These are phyloP conservation scores for Endoconidiophora laricicola DNA, from an alignment of 2,329 filamentous ascomycete species.

Conservation along the genomic window DNA sequence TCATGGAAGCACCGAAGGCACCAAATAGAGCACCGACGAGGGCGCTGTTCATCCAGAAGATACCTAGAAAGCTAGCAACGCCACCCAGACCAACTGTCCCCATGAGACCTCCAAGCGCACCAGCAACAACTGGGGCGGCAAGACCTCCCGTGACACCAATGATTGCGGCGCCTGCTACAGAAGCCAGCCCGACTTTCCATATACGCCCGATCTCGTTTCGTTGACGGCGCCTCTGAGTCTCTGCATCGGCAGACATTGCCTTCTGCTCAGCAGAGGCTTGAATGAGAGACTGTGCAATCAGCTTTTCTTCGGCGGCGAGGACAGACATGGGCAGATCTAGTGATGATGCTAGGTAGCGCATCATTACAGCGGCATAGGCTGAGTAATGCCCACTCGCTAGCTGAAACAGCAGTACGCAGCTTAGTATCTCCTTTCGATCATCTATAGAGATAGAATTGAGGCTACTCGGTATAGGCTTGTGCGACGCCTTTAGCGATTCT, in stretches of 20 bases:
- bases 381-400: slow-evolving; percentile 59
- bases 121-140: slow-evolving; percentile 77
- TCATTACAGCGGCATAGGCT: slow-evolving; percentile 52
- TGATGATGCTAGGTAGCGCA: slow-evolving; percentile 51
- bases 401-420: slow-evolving; percentile 52
- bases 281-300: slow-evolving; percentile 59
- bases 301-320: slow-evolving; percentile 53
- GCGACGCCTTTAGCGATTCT: slow-evolving; percentile 31
- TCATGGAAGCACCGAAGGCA: slow-evolving; percentile 68
- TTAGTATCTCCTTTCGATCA: slow-evolving; percentile 47
- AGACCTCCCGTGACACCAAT: slow-evolving; percentile 86
- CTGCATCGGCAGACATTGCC: slow-evolving; percentile 55
- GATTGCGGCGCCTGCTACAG: slow-evolving; percentile 71
- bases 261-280: slow-evolving; percentile 38
- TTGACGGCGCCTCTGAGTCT: slow-evolving; percentile 56
- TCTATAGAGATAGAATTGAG: slow-evolving; percentile 38
- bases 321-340: slow-evolving; percentile 44
- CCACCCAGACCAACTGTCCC: slow-evolving; percentile 72
- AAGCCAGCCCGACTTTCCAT: slow-evolving; percentile 84
- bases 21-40: slow-evolving; percentile 79
- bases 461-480: slow-evolving; percentile 35
- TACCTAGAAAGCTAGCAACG: slow-evolving; percentile 70
- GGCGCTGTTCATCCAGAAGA: slow-evolving; percentile 72
- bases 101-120: slow-evolving; percentile 68
- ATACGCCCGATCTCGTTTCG: slow-evolving; percentile 53